Conservation (phyloP, 164 flowering plant species). For the Nelumbo lutea region DNA sequence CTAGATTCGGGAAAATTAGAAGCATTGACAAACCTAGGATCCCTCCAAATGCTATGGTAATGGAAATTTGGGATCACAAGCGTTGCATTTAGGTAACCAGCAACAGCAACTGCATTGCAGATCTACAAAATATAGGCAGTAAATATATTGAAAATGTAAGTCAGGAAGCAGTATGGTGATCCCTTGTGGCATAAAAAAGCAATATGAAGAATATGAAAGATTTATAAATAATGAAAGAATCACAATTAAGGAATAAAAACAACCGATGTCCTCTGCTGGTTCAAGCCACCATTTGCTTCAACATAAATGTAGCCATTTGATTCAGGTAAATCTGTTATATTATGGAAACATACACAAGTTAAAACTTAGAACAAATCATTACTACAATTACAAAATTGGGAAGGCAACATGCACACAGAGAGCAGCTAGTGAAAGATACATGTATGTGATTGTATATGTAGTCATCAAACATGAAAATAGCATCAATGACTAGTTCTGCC, state of each 20-base stretch:
- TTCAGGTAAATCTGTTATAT: constrained; percentile 64
- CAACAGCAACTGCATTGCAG: constrained; percentile 99
- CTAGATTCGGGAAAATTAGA: neutral
- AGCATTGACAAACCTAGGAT: constrained; percentile 60
- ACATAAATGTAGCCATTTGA: constrained; percentile 89
- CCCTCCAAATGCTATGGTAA: constrained; percentile 95
- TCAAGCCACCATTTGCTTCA: constrained; percentile 98
- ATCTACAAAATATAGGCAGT: constrained; percentile 47
- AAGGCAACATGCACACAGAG: too few species aligned
- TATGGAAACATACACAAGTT: constrained; percentile 6
- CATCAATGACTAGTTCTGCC: too few species aligned
- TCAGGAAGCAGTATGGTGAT: too few species aligned
- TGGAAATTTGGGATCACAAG: constrained; percentile 91
- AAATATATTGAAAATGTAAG: constrained; percentile 13
- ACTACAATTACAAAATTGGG: neutral
- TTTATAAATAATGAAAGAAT: neutral
- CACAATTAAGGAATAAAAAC: constrained; percentile 16
- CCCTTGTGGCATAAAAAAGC: too few species aligned
- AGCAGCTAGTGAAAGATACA: too few species aligned
- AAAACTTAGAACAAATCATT: constrained; percentile 6
- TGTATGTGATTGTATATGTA: too few species aligned
- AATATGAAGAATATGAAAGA: too few species aligned
- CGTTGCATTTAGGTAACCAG: constrained; percentile 94
- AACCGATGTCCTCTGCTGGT: constrained; percentile 97
- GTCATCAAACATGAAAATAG: too few species aligned